Evolutionary conservation across 345 rosid species (phyloP), one percentile per base, ranked within the genome.

Genomic region (Noccaea bulbosa): DNA sequence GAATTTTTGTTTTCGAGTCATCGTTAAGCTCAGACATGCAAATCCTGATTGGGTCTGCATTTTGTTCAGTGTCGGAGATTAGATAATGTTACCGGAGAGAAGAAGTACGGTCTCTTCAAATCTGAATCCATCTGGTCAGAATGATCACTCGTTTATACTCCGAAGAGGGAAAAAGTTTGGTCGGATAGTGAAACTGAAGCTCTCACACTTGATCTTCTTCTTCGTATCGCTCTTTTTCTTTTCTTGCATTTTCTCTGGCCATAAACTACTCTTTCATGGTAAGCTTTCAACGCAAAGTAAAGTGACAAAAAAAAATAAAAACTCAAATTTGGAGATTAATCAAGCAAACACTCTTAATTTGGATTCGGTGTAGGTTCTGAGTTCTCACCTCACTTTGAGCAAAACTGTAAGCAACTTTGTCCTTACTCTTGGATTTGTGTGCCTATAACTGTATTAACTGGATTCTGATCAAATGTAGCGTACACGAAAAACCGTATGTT

Each of bases 131-230:
- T 30, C 77, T 44, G 67, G 72, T 73, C 81, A 78, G 11, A 70
- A 32, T 59, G 85, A 77, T 33, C 73, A 70, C 34, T 72, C 68
- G 12, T 48, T 50, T 54, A 80, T 78, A 9, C 53, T 72, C 60
- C 87, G 87, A 33, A 82, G 86, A 33, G 96, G 93, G 22, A 81
- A 79, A 65, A 85, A 86, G 81, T 62, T 81, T 51, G 83, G 84
- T 73, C 84, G 91, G 74, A 58, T 80, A 34, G 57, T 70, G 59
- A 85, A 81, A 65, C 67, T 77, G 48, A 85, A 83, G 49, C 80
- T 80, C 39, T 73, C 77, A 68, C 79, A 67, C 34, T 83, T 80
- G 65, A 56, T 83, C 56, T 62, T 83, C 49, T 69, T 88, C 71
- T 80, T 87, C 35, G 66, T 78, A 2, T 72, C 78, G 2, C 52